phyloP scores from a whole-genome alignment of 257 asterid genomes.

The Paraleonurus japonicus region DNA sequence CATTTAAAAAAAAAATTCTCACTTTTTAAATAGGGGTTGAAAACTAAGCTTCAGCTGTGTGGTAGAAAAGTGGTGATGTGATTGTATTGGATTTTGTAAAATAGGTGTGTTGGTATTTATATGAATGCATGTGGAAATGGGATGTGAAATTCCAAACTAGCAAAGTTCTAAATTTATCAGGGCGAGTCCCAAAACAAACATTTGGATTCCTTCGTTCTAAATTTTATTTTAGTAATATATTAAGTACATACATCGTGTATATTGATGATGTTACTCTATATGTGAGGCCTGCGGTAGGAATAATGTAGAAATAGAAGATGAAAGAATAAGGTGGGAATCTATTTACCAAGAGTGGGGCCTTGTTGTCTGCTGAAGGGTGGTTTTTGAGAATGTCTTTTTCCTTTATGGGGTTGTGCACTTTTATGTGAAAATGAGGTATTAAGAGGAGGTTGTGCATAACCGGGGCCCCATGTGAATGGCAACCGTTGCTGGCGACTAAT shows the following conservation, averaged over 20 bases:
- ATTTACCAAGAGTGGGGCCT: not conserved
- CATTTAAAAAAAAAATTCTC: no score
- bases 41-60: no score
- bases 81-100: no score
- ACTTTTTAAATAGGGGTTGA: no score
- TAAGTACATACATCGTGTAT: not conserved
- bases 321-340: not conserved
- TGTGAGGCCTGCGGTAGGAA: not conserved
- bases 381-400: constrained; percentile 5
- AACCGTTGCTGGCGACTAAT: constrained; percentile 47
- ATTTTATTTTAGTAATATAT: not conserved
- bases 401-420: constrained; percentile 25
- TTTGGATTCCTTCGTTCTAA: not conserved
- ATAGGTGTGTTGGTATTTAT: no score
- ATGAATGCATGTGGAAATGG: no score
- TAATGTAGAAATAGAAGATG: not conserved
- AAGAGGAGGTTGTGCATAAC: constrained; percentile 16
- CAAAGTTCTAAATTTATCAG: no score
- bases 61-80: no score
- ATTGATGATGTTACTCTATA: not conserved
- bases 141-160: no score
- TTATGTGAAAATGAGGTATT: constrained; percentile 28
- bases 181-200: no score
- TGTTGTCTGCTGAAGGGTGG: constrained; percentile 16
- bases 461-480: constrained; percentile 43